Base-by-base conservation (phyloP, 2,329 filamentous ascomycete genomes). In the Sarocladiaceae sp. region DNA sequence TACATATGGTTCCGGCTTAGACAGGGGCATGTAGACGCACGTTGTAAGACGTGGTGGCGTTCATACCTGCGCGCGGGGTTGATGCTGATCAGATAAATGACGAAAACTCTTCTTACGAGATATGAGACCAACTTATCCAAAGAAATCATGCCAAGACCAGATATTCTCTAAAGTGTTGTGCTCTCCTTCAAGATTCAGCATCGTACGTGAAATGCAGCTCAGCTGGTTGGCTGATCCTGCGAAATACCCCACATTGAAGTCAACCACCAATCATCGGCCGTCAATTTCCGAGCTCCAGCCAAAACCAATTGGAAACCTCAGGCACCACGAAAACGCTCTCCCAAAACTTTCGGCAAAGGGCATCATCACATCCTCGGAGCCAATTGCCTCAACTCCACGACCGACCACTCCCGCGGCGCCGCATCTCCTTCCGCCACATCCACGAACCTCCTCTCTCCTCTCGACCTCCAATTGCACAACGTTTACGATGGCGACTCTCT, bases 401-500 rank as follows among this genome's bases (percentile, higher is more conserved):
- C 52, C 44, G 35, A 52, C 47, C 12, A 17, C 31, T 33, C 26
- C 28, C 47, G 29, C 47, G 29, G 29, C 28, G 20, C 29, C 29
- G 29, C 28, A 29, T 18, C 26, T 20, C 42, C 26, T 31, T 50
- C 59, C 60, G 56, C 58, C 61, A 66, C 63, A 33, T 33, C 29
- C n/a, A n/a, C n/a, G n/a, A 44, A 7, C 26, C n/a, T 47, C 29
- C 28, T 28, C 42, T 29, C 42, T 33, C 23, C 23, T 55, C 57
- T 64, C 51, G 52, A 59, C 53, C 57, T 40, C 52, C 62, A 59
- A 56, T 54, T 48, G 56, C 52, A 56, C 59, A 56, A 42, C 54
- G 51, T 20, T 44, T 20, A 66, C 65, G 60, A 88, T 88, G 85
- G 83, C 84, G 71, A 76, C 83, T 69, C 80, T 90, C 71, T 74